Evolutionary conservation across 2,329 filamentous ascomycete species (phyloP).

Genomic region (Fusarium phyllophilum): DNA sequence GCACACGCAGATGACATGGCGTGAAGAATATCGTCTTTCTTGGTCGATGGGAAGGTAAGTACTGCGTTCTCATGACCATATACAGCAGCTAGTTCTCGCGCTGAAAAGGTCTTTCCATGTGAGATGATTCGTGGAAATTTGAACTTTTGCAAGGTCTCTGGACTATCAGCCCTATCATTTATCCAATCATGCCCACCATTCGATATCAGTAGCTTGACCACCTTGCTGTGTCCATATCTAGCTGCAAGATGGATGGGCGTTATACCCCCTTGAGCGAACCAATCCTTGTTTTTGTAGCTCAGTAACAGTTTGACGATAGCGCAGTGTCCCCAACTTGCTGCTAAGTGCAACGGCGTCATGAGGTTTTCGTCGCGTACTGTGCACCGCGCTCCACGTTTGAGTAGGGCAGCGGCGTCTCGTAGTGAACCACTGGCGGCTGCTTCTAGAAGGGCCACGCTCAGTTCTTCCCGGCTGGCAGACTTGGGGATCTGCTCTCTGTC

Average conservation of each 20-base stretch:
- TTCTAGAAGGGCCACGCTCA: no score
- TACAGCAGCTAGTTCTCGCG: neutral
- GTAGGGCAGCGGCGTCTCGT: no score
- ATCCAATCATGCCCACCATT: neutral
- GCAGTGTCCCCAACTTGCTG: neutral
- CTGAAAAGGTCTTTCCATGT: neutral
- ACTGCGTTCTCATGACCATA: neutral
- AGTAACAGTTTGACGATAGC: neutral
- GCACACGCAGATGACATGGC: neutral
- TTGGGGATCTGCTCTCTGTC: no score
- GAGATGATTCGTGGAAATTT: neutral
- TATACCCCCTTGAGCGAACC: neutral
- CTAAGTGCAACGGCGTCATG: neutral
- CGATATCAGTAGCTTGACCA: neutral
- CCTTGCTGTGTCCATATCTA: neutral
- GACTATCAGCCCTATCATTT: neutral
- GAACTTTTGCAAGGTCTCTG: neutral
- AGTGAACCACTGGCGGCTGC: no score
- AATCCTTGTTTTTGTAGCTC: neutral
- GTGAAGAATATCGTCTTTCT: neutral
- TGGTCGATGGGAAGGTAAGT: neutral
- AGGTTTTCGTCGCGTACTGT: neutral
- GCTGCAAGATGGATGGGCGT: neutral
- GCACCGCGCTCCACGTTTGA: neutral
- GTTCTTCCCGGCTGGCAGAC: no score